Evolutionary conservation across 2,329 filamentous ascomycete species (phyloP).

Genomic region (Capronia americana): DNA sequence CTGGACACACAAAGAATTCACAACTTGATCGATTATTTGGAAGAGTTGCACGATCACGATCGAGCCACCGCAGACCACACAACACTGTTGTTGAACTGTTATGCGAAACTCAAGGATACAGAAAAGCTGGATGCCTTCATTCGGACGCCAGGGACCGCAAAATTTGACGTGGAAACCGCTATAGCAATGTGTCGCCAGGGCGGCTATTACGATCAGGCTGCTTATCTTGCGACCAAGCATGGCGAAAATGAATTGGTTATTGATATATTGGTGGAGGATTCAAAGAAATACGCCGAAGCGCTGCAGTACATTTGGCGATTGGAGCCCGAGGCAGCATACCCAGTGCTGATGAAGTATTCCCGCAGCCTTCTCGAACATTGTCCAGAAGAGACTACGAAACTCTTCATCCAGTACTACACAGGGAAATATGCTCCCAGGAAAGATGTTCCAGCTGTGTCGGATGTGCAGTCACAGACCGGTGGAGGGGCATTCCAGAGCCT

Average conservation of each 20-base stretch:
- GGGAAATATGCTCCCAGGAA: constrained; percentile 78
- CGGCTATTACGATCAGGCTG: constrained; percentile 95
- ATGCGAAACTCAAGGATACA: constrained; percentile 96
- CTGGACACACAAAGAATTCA: constrained; percentile 97
- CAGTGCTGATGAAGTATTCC: constrained; percentile 93
- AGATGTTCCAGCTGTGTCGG: constrained; percentile 60
- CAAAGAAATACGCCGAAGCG: constrained; percentile 86
- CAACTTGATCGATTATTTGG: constrained; percentile 94
- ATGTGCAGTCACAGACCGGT: constrained; percentile 59
- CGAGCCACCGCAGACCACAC: constrained; percentile 95
- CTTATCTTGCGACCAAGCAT: constrained; percentile 92
- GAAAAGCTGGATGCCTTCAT: constrained; percentile 97
- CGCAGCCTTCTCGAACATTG: constrained; percentile 88
- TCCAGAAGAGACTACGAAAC: constrained; percentile 76
- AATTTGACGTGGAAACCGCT: constrained; percentile 95
- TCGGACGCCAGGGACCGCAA: constrained; percentile 90
- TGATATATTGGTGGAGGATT: constrained; percentile 94
- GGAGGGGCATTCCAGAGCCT: constrained; percentile 84
- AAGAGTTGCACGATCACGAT: constrained; percentile 92
- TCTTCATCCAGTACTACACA: constrained; percentile 96
- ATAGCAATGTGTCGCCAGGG: constrained; percentile 98
- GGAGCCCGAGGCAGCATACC: constrained; percentile 80
- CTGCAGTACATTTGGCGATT: constrained; percentile 90
- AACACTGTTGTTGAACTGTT: constrained; percentile 92
- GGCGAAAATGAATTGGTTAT: constrained; percentile 92